Evolutionary conservation across 805 yeast species (phyloP).

Genomic region (Candida pseudofarinosa): DNA sequence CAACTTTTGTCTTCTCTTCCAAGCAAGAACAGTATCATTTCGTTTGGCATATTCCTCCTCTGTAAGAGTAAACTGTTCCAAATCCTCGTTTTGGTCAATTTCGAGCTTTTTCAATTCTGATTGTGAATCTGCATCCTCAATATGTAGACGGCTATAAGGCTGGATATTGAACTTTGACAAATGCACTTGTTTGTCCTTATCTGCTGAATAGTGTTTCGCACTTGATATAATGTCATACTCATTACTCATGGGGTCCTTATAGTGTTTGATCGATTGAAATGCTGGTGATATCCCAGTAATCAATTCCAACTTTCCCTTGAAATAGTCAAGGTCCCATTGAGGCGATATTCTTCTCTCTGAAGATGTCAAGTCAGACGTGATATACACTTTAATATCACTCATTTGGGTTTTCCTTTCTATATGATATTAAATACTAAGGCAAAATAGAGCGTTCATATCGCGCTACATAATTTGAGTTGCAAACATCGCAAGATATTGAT

Average conservation of each 20-base stretch:
- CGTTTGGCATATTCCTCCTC: conserved; percentile 61
- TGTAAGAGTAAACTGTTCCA: conserved; percentile 42
- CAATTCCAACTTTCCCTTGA: conserved; percentile 54
- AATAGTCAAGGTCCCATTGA: conserved; percentile 53
- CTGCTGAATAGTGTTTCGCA: conserved; percentile 11
- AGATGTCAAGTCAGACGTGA: conserved; percentile 63
- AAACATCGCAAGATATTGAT: too few species aligned
- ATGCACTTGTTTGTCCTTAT: conserved; percentile 7
- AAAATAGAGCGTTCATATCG: too few species aligned
- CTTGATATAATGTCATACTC: conserved; percentile 26
- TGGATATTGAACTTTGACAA: conserved; percentile 25
- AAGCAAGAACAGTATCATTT: conserved; percentile 60
- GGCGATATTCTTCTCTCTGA: conserved; percentile 66
- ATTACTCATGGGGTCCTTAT: conserved; percentile 35
- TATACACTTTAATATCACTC: conserved; percentile 47
- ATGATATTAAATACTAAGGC: too few species aligned
- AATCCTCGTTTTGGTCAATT: conserved; percentile 9
- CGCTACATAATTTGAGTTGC: too few species aligned
- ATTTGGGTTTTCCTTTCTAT: conserved; percentile 7
- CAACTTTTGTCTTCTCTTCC: conserved; percentile 67
- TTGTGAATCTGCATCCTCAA: conserved; percentile 51
- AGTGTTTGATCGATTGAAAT: conserved; percentile 49
- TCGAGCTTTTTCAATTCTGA: conserved; percentile 43
- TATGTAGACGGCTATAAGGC: conserved; percentile 50
- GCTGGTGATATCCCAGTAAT: conserved; percentile 71